Conservation (phyloP, 75 land plant genomes). For the Azolla pinnata region DNA sequence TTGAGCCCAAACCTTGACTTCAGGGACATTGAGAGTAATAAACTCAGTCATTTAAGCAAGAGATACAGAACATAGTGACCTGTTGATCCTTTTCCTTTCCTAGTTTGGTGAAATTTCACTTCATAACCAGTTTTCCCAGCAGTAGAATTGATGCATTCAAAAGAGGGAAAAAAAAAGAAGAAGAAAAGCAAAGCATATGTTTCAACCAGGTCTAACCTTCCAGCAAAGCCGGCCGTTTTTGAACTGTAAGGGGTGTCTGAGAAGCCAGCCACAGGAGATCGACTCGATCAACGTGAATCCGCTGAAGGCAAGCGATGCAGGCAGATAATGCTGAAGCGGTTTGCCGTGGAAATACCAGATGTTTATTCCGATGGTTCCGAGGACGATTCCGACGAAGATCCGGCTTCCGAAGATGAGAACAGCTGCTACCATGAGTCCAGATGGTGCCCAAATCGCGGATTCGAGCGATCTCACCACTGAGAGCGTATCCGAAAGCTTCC, state of each 20-base stretch:
- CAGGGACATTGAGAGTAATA: no score
- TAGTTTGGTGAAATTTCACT: no score
- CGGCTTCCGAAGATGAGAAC: conserved; percentile 21
- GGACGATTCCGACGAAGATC: conserved; percentile 14
- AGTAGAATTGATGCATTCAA: no score
- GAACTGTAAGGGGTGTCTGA: conserved; percentile 18
- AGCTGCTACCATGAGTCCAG: conserved; percentile 24
- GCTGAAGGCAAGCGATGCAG: conserved; percentile 12
- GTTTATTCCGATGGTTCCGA: conserved; percentile 20
- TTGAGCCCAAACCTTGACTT: no score
- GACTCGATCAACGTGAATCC: conserved; percentile 19
- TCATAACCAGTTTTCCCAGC: no score
- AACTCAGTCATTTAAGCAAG: no score
- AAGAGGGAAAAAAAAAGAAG: no score
- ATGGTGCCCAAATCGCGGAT: conserved; percentile 22
- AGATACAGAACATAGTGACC: no score
- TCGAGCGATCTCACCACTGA: conserved; percentile 13
- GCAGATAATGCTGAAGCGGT: conserved; percentile 2
- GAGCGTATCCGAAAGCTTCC: conserved; percentile 17
- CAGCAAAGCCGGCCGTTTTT: conserved; percentile 13
- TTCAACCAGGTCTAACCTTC: background rate
- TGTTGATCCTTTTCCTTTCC: no score
- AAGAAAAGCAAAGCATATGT: no score
- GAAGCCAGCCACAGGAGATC: conserved; percentile 20
- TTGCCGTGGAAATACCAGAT: conserved; percentile 20